Evolutionary conservation across 768 basidiomycete species (phyloP).

Genomic region (Suillus luteus): DNA sequence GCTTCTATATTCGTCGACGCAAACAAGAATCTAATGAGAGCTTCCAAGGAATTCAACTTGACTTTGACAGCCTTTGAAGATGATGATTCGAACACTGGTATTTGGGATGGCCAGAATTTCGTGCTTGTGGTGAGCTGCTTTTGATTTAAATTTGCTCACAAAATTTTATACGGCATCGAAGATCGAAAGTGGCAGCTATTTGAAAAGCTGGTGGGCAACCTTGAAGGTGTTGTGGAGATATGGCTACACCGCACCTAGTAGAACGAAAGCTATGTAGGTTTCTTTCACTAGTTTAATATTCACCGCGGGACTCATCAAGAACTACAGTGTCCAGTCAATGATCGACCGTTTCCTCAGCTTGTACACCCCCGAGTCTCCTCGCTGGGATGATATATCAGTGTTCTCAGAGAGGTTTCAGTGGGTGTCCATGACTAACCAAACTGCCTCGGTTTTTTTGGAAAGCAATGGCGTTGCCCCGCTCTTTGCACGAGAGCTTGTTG

Average conservation of each 20-base stretch:
- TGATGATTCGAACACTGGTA: constrained; percentile 51
- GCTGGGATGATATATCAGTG: constrained; percentile 62
- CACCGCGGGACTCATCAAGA: neutral
- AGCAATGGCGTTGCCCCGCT: constrained; percentile 53
- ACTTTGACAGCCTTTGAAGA: constrained; percentile 52
- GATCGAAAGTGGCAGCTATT: constrained; percentile 43
- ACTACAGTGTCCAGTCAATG: constrained; percentile 54
- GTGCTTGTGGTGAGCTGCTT: constrained; percentile 55
- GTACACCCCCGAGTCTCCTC: constrained; percentile 55
- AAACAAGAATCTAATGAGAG: constrained; percentile 74
- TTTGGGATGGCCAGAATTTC: constrained; percentile 85
- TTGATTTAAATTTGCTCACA: neutral
- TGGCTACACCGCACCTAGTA: constrained; percentile 61
- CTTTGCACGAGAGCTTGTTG: constrained; percentile 75
- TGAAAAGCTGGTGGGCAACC: constrained; percentile 65
- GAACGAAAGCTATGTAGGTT: constrained; percentile 56
- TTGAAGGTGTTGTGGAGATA: constrained; percentile 79
- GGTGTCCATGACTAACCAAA: constrained; percentile 48
- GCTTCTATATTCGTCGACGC: constrained; percentile 83
- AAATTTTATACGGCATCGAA: constrained; percentile 21
- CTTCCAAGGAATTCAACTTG: constrained; percentile 79
- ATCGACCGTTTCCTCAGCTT: constrained; percentile 53
- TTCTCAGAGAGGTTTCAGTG: constrained; percentile 57
- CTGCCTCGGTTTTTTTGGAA: constrained; percentile 58
- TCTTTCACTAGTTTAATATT: neutral